These are phyloP conservation scores for Gonapodya sp. DNA, from an alignment of 192 early-diverging fungal genomes.

Conservation along the genomic window DNA sequence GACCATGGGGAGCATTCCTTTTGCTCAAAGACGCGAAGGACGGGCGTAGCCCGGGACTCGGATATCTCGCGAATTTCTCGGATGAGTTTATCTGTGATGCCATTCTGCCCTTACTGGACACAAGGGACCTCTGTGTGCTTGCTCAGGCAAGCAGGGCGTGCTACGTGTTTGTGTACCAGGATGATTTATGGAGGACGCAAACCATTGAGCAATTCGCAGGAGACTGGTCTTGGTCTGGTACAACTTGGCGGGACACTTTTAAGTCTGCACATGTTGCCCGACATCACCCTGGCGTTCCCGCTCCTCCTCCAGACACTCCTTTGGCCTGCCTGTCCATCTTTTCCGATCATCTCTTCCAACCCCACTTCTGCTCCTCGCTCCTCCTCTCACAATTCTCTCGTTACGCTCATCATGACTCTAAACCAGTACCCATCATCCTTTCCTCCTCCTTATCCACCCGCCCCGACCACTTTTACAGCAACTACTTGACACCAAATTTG, in stretches of 20 bases:
- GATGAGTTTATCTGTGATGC: constrained; percentile 47
- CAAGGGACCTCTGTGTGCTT: constrained; percentile 28
- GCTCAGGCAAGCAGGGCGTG: constrained; percentile 33
- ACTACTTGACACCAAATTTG: constrained; percentile 26
- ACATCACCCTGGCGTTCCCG: not conserved
- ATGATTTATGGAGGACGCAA: constrained; percentile 51
- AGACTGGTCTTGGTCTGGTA: constrained; percentile 32
- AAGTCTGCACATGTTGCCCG: constrained; percentile 21
- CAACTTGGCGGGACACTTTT: constrained; percentile 50
- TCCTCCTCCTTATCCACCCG: not conserved
- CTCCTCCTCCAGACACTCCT: constrained; percentile 8
- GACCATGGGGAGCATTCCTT: too few species aligned
- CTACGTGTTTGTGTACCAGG: constrained; percentile 39
- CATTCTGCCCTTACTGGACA: constrained; percentile 22
- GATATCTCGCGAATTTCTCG: constrained; percentile 26
- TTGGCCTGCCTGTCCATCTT: constrained; percentile 39
- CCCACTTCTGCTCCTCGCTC: constrained; percentile 37
- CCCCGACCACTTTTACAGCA: constrained; percentile 18
- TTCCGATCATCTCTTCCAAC: constrained; percentile 53
- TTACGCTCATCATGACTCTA: not conserved
- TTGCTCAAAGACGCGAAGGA: constrained; percentile 1
- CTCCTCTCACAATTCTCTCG: not conserved
- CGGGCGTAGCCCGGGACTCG: constrained; percentile 34
- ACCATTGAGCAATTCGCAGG: constrained; percentile 40
- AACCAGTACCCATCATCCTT: not conserved